phyloP scores from a whole-genome alignment of 768 basidiomycete genomes.

The Termitomyces sp. region DNA sequence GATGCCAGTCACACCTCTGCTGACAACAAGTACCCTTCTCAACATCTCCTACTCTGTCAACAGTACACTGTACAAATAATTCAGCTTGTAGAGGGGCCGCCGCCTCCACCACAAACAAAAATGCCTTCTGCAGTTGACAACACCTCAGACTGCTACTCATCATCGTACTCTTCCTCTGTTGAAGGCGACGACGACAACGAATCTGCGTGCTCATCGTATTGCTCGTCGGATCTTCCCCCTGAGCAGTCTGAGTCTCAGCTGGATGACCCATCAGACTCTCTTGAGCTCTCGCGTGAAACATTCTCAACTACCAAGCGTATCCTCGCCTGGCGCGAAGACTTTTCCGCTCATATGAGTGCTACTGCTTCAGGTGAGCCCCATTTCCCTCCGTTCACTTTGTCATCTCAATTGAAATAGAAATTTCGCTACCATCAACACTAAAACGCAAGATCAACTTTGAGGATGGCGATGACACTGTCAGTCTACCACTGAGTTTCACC shows the following conservation, averaged over 20 bases:
- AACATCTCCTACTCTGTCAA: slow-evolving; percentile 41
- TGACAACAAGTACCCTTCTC: slow-evolving; percentile 28
- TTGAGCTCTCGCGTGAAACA: slow-evolving; percentile 37
- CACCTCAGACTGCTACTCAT: slow-evolving; percentile 33
- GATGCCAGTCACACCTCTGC: slow-evolving; percentile 17
- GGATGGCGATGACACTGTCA: slow-evolving; percentile 36
- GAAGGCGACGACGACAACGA: slow-evolving; percentile 32
- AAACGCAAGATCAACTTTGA: slow-evolving; percentile 49
- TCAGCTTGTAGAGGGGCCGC: slow-evolving; percentile 63
- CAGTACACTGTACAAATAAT: slow-evolving; percentile 60
- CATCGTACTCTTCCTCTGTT: slow-evolving; percentile 29
- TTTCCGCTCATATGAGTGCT: slow-evolving; percentile 36
- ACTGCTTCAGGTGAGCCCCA: slow-evolving; percentile 33
- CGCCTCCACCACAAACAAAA: slow-evolving; percentile 44
- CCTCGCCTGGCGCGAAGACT: slow-evolving; percentile 64
- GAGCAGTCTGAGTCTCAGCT: slow-evolving; percentile 25
- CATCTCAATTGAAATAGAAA: slow-evolving; percentile 15
- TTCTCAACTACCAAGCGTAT: slow-evolving; percentile 61
- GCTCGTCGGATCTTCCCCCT: slow-evolving; percentile 55
- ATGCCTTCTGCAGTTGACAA: slow-evolving; percentile 33
- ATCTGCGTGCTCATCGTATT: slow-evolving; percentile 56
- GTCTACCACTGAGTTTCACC: slow-evolving; percentile 11
- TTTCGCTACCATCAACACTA: slow-evolving; percentile 29
- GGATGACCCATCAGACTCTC: slow-evolving; percentile 2
- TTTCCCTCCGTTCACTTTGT: background rate